Conservation (phyloP, 345 rosid species). For the Nasturtium officinale region DNA sequence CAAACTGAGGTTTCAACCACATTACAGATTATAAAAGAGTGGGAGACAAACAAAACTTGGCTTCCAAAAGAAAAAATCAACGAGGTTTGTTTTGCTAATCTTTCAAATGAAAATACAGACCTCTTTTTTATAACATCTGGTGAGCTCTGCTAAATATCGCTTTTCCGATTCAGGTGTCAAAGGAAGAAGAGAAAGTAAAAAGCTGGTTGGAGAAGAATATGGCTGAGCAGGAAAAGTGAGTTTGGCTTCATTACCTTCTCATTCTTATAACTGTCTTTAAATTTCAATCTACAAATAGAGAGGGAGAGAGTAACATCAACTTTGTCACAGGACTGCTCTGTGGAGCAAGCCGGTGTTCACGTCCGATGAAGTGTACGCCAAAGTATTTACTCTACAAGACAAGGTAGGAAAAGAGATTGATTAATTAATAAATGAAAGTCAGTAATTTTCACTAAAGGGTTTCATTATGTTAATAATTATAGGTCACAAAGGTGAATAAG, state of each 20-base stretch:
- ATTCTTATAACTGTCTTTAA: background rate
- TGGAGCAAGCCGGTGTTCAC: slow-evolving; percentile 68
- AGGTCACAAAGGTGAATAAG: slow-evolving; percentile 65
- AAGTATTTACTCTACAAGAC: slow-evolving; percentile 67
- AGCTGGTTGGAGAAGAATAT: slow-evolving; percentile 88
- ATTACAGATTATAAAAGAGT: slow-evolving; percentile 60
- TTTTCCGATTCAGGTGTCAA: slow-evolving; percentile 51
- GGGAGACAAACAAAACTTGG: slow-evolving; percentile 88
- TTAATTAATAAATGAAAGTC: background rate
- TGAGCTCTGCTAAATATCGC: background rate
- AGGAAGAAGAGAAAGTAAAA: slow-evolving; percentile 64
- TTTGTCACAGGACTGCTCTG: slow-evolving; percentile 56
- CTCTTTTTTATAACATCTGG: background rate
- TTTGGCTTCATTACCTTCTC: slow-evolving; percentile 8
- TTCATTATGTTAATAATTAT: background rate
- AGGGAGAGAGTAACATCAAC: slow-evolving; percentile 20
- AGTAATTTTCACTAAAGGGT: background rate
- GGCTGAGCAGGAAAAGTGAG: slow-evolving; percentile 81
- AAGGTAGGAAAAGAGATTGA: slow-evolving; percentile 53
- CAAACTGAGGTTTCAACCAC: slow-evolving; percentile 9
- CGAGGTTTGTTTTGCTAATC: slow-evolving; percentile 56
- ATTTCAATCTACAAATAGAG: slow-evolving; percentile 1
- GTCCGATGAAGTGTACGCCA: slow-evolving; percentile 72
- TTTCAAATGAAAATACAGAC: background rate
- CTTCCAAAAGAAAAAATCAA: slow-evolving; percentile 75